phyloP scores from a whole-genome alignment of 2,329 filamentous ascomycete genomes.

The Chrysosporium keratinophilum region DNA sequence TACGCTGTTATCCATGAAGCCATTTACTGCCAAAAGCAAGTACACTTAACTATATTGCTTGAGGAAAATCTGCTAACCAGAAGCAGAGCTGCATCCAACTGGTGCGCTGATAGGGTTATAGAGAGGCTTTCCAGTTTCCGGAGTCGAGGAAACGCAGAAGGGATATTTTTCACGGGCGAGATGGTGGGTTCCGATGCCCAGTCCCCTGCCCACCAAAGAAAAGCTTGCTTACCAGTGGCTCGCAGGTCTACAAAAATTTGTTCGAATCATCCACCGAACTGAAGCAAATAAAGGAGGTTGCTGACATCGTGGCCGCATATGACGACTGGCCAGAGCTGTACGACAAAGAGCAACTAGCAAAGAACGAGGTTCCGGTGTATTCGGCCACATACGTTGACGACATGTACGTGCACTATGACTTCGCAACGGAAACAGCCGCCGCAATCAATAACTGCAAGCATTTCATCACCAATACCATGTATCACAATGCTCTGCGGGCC shows the following conservation, averaged over 20 bases:
- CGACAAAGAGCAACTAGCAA: constrained; percentile 58
- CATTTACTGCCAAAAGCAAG: constrained; percentile 65
- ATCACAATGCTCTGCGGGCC: constrained; percentile 69
- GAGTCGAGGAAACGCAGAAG: constrained; percentile 35
- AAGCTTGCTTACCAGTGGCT: background rate
- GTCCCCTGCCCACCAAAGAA: background rate
- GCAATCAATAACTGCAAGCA: constrained; percentile 68
- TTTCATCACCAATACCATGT: constrained; percentile 76
- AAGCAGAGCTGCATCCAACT: constrained; percentile 50
- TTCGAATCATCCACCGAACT: constrained; percentile 74
- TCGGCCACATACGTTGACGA: constrained; percentile 75
- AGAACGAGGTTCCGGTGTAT: constrained; percentile 76
- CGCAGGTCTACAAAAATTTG: constrained; percentile 64
- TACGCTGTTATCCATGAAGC: constrained; percentile 83
- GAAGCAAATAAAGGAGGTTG: constrained; percentile 54
- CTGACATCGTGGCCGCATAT: constrained; percentile 58
- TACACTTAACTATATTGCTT: constrained; percentile 1
- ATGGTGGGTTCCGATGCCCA: constrained; percentile 47
- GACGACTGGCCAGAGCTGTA: constrained; percentile 68
- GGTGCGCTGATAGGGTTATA: constrained; percentile 53
- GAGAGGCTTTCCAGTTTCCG: constrained; percentile 38
- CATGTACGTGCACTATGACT: constrained; percentile 78
- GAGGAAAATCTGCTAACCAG: background rate
- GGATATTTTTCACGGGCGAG: constrained; percentile 76
- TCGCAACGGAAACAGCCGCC: constrained; percentile 62